phyloP scores from a whole-genome alignment of 164 flowering plant species.

The Vitis rupestris region DNA sequence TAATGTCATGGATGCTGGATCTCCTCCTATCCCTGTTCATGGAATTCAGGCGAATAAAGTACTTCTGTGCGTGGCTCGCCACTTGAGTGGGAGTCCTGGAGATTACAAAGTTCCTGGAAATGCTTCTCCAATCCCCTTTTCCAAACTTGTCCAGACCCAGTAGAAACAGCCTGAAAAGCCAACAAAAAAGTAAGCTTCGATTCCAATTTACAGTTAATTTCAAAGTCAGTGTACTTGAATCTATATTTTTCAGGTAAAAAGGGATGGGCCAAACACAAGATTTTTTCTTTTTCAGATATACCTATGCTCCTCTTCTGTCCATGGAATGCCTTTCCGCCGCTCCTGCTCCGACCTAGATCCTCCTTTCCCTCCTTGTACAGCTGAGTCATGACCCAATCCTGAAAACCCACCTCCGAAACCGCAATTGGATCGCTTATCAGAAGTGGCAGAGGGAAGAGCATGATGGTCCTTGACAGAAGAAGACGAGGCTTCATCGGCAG shows the following conservation, averaged over 20 bases:
- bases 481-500: conserved; percentile 35
- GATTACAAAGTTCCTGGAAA: conserved; percentile 70
- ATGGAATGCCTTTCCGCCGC: conserved; percentile 82
- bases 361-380: conserved; percentile 34
- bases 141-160: conserved; percentile 80
- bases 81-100: conserved; percentile 82
- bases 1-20: conserved; percentile 87
- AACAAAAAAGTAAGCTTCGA: too few species aligned
- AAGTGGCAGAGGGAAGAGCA: conserved; percentile 1
- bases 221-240: background rate
- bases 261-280: background rate
- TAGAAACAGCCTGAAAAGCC: conserved; percentile 54
- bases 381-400: conserved; percentile 26
- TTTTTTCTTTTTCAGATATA: conserved; percentile 12
- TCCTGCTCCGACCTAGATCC: conserved; percentile 70
- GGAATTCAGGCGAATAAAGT: conserved; percentile 71
- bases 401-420: conserved; percentile 29
- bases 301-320: conserved; percentile 98
- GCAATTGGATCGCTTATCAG: conserved; percentile 24
- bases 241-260: background rate
- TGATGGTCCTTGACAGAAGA: conserved; percentile 25
- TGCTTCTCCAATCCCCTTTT: conserved; percentile 88
- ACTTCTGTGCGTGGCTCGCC: conserved; percentile 83
- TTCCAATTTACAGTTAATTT: background rate
- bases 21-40: conserved; percentile 79